Conservation (phyloP, 2,329 filamentous ascomycete species). For the Fusarium sp. region DNA sequence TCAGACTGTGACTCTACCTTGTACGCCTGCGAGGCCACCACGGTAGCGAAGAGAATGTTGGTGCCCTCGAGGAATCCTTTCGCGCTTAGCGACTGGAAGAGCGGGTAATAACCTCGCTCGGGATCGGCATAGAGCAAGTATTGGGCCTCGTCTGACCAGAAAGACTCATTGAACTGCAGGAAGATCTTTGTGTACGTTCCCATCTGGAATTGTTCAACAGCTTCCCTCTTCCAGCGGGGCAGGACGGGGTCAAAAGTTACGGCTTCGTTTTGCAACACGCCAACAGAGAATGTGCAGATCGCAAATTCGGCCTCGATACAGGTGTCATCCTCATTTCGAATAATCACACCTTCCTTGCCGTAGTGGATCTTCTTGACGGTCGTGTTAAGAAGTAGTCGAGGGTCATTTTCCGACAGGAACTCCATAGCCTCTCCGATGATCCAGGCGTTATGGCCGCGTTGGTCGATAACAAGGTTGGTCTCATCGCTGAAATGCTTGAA, state of each 20-base stretch:
- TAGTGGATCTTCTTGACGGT: constrained; percentile 68
- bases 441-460: constrained; percentile 70
- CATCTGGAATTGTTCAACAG: constrained; percentile 75
- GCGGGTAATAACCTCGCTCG: constrained; percentile 60
- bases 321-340: constrained; percentile 64
- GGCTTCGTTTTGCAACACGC: constrained; percentile 72
- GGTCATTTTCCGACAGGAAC: constrained; percentile 67
- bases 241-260: constrained; percentile 69
- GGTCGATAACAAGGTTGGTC: constrained; percentile 73
- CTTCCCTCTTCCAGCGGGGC: constrained; percentile 72
- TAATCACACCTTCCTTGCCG: constrained; percentile 61
- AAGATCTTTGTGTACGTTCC: constrained; percentile 82
- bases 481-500: constrained; percentile 71
- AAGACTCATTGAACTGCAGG: constrained; percentile 74
- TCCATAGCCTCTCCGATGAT: constrained; percentile 68
- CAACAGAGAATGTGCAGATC: constrained; percentile 75
- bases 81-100: constrained; percentile 72
- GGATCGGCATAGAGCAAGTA: constrained; percentile 61
- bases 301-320: constrained; percentile 72
- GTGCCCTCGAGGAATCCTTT: constrained; percentile 70
- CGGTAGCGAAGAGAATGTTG: constrained; percentile 74
- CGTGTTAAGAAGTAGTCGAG: constrained; percentile 68
- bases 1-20: constrained; percentile 71
- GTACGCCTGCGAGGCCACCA: constrained; percentile 49
- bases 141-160: constrained; percentile 65